phyloP scores from a whole-genome alignment of 2,329 filamentous ascomycete species.

The Stagonosporopsis cucurbitacearum region DNA sequence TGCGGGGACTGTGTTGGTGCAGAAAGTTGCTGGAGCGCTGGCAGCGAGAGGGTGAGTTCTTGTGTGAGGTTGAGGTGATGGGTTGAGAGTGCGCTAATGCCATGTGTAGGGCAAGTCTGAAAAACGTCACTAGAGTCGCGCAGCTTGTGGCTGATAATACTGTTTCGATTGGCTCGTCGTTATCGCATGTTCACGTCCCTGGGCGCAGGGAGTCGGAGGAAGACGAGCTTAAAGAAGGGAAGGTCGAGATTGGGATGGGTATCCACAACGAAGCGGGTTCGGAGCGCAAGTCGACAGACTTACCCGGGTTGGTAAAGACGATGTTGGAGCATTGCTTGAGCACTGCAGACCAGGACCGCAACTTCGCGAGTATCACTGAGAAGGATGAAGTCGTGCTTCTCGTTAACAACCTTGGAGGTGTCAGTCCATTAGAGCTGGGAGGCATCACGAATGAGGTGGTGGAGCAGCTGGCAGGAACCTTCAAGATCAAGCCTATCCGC shows the following conservation, averaged over 20 bases:
- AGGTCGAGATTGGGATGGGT: constrained; percentile 75
- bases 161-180: constrained; percentile 82
- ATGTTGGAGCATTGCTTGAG: constrained; percentile 72
- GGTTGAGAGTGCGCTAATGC: constrained; percentile 12
- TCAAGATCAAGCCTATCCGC: constrained; percentile 66
- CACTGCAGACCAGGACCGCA: constrained; percentile 70
- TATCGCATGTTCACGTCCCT: constrained; percentile 93
- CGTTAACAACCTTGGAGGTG: constrained; percentile 77
- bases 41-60: constrained; percentile 69
- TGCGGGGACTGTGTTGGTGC: constrained; percentile 87
- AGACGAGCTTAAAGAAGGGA: constrained; percentile 65
- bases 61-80: not conserved
- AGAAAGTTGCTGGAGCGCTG: constrained; percentile 86
- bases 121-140: constrained; percentile 76
- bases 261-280: constrained; percentile 71
- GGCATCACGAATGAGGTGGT: constrained; percentile 74
- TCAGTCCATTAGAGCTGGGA: constrained; percentile 74
- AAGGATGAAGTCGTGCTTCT: constrained; percentile 70
- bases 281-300: constrained; percentile 51
- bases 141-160: constrained; percentile 75
- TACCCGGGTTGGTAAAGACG: constrained; percentile 56
- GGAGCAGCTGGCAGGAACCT: constrained; percentile 63
- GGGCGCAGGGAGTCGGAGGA: constrained; percentile 68
- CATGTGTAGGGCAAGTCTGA: constrained; percentile 57
- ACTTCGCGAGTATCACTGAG: constrained; percentile 68